These are phyloP conservation scores for Mortierella sp. DNA, from an alignment of 371 early-diverging fungal genomes.

Conservation along the genomic window DNA sequence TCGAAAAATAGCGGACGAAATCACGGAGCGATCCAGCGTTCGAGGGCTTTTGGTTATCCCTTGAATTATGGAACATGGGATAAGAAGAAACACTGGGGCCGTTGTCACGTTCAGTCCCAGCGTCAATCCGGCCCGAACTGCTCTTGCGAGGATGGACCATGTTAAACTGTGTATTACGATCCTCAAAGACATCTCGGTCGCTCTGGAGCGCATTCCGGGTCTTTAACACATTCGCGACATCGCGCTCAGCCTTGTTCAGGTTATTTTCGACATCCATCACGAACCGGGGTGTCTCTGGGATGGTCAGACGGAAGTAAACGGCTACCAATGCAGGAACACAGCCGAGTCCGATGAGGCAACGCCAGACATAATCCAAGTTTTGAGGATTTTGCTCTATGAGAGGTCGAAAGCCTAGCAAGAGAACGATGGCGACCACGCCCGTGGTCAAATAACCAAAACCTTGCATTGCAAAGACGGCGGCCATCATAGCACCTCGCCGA, in stretches of 20 bases:
- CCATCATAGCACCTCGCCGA: slow-evolving; percentile 86
- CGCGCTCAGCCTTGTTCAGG: slow-evolving; percentile 65
- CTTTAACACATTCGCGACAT: slow-evolving; percentile 46
- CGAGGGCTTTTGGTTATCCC: too few relatives aligned
- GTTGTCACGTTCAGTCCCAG: too few relatives aligned
- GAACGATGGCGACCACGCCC: slow-evolving; percentile 69
- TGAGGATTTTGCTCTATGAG: slow-evolving; percentile 63
- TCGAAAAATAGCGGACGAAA: slow-evolving; percentile 65
- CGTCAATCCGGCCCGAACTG: too few relatives aligned
- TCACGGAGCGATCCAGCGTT: slow-evolving; percentile 26
- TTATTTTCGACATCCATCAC: slow-evolving; percentile 79
- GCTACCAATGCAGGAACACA: slow-evolving; percentile 76
- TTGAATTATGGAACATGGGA: too few relatives aligned
- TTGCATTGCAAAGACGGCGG: slow-evolving; percentile 91
- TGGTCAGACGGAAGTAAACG: slow-evolving; percentile 84
- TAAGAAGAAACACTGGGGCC: too few relatives aligned
- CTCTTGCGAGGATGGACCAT: slow-evolving; percentile 18
- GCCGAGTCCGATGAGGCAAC: slow-evolving; percentile 78
- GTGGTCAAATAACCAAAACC: slow-evolving; percentile 84
- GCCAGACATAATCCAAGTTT: slow-evolving; percentile 85
- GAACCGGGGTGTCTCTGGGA: slow-evolving; percentile 90
- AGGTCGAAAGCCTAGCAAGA: slow-evolving; percentile 65
- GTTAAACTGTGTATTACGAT: slow-evolving; percentile 1
- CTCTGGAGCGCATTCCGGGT: slow-evolving; percentile 27
- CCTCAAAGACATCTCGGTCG: slow-evolving; percentile 22